Percentiles rank a stretch among this genome's conserved stretches.
Evolutionary conservation across 306 rosid genomes (phyloP).

Genomic region (Quercus glauca): DNA sequence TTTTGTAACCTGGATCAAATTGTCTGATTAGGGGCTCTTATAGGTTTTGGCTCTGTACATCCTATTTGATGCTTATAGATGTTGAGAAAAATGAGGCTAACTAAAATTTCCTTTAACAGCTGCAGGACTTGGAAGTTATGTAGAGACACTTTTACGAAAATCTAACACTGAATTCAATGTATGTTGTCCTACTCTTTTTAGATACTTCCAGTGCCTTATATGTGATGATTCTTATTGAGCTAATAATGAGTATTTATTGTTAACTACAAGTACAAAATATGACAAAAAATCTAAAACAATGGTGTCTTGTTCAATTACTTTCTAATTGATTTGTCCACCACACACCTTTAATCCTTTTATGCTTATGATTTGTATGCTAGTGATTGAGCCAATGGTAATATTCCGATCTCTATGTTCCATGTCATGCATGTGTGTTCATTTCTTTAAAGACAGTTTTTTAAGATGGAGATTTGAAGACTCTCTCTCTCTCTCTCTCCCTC

Average conservation of each 20-base stretch:
- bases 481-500: too few species aligned
- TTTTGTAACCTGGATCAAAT: background rate
- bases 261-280: background rate
- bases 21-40: background rate
- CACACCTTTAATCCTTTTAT: background rate
- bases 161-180: constrained; percentile 81
- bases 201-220: background rate
- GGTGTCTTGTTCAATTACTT: background rate
- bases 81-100: constrained; percentile 33
- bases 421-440: background rate
- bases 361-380: background rate
- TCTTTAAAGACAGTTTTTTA: too few species aligned
- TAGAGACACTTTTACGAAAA: constrained; percentile 72
- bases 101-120: constrained; percentile 47
- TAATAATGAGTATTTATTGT: background rate
- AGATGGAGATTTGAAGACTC: too few species aligned
- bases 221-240: background rate
- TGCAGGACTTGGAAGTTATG: constrained; percentile 66
- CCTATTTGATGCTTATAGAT: constrained; percentile 18
- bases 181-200: constrained; percentile 34
- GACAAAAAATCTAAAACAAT: background rate
- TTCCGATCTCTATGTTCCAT: background rate
- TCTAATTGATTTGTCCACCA: background rate
- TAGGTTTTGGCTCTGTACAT: background rate
- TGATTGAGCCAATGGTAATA: background rate